Base-by-base conservation (phyloP, 1,284 basidiomycete genomes). In the Exobasidium cylindrosporum region DNA sequence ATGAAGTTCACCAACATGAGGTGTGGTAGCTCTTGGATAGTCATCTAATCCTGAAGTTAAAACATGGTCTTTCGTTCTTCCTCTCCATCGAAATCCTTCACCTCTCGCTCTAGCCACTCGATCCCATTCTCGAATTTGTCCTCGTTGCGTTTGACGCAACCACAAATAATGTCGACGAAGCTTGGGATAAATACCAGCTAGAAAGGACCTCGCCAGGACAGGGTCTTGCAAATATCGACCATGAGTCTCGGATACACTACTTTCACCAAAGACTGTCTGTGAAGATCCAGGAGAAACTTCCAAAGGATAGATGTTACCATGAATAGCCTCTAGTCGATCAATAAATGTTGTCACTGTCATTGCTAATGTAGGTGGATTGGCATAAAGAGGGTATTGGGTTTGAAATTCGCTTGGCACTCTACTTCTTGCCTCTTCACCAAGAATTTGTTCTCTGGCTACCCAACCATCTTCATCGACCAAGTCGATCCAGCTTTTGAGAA, bases 1-100 rank as follows among this genome's bases (percentile, higher is more conserved):
- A 80, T 97, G 93, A 58, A 97, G 83, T 82, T 97, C 93, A 57
- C 94, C 93, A 1, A 88, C 84, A 74, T 94, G 91, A 6, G 94
- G 88, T 31, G 87, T 86, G 10, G 86, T 70, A 0, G 83, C 92
- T 57, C 93, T 85, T 10, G 93, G 93, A 80, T 93, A 97, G 81
- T 97, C 93, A 78, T 97, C 93, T 85, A 97, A 87, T 0, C 93
- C 93, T 71, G 89, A 92, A 0, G 94, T 95, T 58, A 97, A 82
- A 28, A 97, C 89, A 81, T 97, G 93, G 52, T 85, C 84, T 72
- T 87, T 84, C 6, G 90, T 89, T 40, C 93, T 84, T n/a, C 93
- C 93, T 40, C 94, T 86, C 94, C 93, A 97, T 53, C 93, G 85
- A 81, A 94, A 97, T 0, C 86, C 93, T 81, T 97, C 93, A 1